Evolutionary conservation across 2,329 filamentous ascomycete genomes (phyloP).

Genomic region (Fusarium foetens): DNA sequence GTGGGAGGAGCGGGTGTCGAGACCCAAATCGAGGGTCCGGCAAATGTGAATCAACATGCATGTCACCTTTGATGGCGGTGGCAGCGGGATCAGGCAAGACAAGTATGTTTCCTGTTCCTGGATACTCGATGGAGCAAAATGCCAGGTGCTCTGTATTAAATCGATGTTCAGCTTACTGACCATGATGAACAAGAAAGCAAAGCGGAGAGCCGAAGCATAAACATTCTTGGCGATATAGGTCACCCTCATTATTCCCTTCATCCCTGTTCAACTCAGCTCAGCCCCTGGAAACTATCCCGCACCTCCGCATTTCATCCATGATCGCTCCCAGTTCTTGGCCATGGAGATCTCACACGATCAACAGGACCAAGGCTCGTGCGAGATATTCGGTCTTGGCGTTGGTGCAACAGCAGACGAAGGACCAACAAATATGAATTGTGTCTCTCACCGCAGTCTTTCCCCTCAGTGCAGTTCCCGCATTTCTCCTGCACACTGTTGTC

Average conservation of each 20-base stretch:
- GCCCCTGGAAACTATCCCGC: not conserved
- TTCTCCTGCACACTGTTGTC: not conserved
- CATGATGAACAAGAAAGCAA: not conserved
- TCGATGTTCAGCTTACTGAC: not conserved
- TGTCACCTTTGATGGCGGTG: conserved; percentile 20
- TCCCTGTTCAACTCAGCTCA: not conserved
- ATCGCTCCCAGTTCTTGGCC: conserved; percentile 11
- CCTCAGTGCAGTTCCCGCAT: conserved; percentile 21
- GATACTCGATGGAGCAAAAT: not conserved
- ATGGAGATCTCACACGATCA: not conserved
- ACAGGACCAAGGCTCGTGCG: not conserved
- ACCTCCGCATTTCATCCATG: conserved; percentile 8
- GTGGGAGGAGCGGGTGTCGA: conserved; percentile 14
- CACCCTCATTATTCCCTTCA: not conserved
- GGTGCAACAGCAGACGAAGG: not conserved
- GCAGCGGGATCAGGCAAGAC: conserved; percentile 6
- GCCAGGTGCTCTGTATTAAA: not conserved
- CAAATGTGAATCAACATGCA: conserved; percentile 19
- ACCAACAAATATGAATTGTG: not conserved
- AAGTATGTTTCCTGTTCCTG: conserved; percentile 7
- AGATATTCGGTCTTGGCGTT: not conserved
- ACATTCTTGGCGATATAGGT: not conserved
- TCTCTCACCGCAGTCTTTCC: not conserved
- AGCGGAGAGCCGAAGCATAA: not conserved
- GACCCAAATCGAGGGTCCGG: not conserved